phyloP scores from a whole-genome alignment of 2,329 filamentous ascomycete genomes.

The Chrysoporthe austroafricana region DNA sequence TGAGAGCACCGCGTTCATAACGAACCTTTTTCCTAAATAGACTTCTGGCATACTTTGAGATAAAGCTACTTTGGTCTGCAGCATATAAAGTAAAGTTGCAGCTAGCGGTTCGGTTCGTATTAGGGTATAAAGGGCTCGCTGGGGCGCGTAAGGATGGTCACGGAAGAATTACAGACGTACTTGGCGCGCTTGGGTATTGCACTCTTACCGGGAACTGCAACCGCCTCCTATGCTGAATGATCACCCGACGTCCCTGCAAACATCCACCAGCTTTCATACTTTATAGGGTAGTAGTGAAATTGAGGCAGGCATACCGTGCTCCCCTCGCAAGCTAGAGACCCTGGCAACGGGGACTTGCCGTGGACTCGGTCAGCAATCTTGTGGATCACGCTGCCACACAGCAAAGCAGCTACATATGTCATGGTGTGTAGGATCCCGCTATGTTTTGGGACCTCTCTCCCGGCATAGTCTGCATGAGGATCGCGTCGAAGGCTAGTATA shows the following conservation, averaged over 20 bases:
- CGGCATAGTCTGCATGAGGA: constrained; percentile 61
- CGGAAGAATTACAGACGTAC: too few species aligned
- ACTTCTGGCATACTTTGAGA: background rate
- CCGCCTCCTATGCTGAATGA: constrained; percentile 46
- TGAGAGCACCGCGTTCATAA: background rate
- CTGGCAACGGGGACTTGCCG: constrained; percentile 52
- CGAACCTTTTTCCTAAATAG: background rate
- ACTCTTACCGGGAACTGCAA: constrained; percentile 29
- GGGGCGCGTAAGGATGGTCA: too few species aligned
- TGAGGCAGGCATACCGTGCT: constrained; percentile 62
- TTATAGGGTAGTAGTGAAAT: constrained; percentile 54
- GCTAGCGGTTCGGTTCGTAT: background rate
- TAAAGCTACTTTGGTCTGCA: background rate
- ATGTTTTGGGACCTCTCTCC: constrained; percentile 63
- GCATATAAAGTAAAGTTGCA: background rate
- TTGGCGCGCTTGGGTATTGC: too few species aligned
- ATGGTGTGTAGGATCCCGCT: constrained; percentile 46
- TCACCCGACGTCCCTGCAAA: constrained; percentile 43
- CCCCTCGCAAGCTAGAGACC: constrained; percentile 63
- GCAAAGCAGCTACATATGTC: background rate
- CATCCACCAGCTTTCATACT: constrained; percentile 47
- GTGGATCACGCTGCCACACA: background rate
- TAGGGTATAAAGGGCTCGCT: too few species aligned
- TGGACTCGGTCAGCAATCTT: background rate
- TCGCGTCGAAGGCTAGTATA: constrained; percentile 54